Evolutionary conservation across 2,329 filamentous ascomycete species (phyloP), one percentile per base, ranked within the genome.

Genomic region (Berkeleyomyces rouxiae): DNA sequence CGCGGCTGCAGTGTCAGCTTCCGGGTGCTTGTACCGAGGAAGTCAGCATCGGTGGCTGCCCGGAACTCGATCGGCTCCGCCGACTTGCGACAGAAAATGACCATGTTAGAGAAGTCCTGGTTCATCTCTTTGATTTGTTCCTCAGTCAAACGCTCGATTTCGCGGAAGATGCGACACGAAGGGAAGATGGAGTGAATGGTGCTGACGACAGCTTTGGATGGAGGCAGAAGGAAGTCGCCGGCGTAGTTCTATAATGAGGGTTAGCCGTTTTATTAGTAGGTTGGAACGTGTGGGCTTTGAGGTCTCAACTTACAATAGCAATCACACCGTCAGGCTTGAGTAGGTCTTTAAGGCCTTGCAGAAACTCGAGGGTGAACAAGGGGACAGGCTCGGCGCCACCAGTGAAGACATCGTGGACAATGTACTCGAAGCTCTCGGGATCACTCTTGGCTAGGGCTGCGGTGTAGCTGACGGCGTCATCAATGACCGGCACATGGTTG

Each of bases 391-490:
- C 93, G 0, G 90, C 91, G 61, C 93, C 93, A 33, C 93, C 93
- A 0, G 93, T 99, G 72, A 99, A 99, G 33, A 99, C 93, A 68
- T 99, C 93, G 72, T 99, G 93, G 61, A 99, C 80, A 70, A 99
- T 93, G 75, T 96, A 97, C 74, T 96, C 86, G 72, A 87, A 99
- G 37, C 77, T 77, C 57, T 76, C 72, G 6, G 73, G 71, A 63
- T 75, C 68, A 37, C 74, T 68, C 59, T 73, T 69, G 62, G 76
- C 75, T 58, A 79, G 70, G 61, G 74, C 69, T 55, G 76, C 72
- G 16, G 83, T 80, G 72, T 84, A 96, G n/a, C 76, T 74, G 2
- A 90, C 83, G 0, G 93, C 93, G 68, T 99, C 90, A 59, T 85
- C 82, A 66, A 97, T 85, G 61, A 89, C 81, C n/a, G 86, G 80